A percentile compares a stretch with the other conserved stretches of the same genome.
Evolutionary conservation across 2,329 filamentous ascomycete genomes (phyloP).

Genomic region (Phialemonium atrogriseum): DNA sequence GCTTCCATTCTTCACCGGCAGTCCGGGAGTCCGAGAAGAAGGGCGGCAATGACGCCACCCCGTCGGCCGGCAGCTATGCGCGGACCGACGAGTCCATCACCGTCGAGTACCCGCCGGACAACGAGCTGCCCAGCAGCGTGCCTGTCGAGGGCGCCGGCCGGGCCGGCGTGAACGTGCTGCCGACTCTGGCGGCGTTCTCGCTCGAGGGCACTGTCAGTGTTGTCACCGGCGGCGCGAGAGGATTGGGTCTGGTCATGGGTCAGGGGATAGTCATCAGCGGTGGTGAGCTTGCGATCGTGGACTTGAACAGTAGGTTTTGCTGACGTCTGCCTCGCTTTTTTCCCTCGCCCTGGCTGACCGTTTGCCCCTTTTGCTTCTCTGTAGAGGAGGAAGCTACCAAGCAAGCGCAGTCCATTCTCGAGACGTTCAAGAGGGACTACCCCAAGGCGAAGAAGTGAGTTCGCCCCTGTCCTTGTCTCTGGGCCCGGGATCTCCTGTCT

Average conservation of each 20-base stretch:
- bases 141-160: slow-evolving; percentile 64
- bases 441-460: slow-evolving; percentile 60
- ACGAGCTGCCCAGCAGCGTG: slow-evolving; percentile 60
- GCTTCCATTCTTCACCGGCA: too few species aligned
- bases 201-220: slow-evolving; percentile 76
- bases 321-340: not conserved
- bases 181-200: slow-evolving; percentile 78
- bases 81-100: slow-evolving; percentile 72
- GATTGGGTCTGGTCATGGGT: slow-evolving; percentile 85
- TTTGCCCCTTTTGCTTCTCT: too few species aligned
- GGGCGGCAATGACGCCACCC: too few species aligned
- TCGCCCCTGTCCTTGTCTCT: slow-evolving; percentile 3
- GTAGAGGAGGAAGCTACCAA: slow-evolving; percentile 74
- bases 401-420: slow-evolving; percentile 65
- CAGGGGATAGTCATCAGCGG: slow-evolving; percentile 86
- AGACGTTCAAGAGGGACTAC: slow-evolving; percentile 71
- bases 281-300: slow-evolving; percentile 83
- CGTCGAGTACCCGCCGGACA: slow-evolving; percentile 69
- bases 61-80: slow-evolving; percentile 56
- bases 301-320: slow-evolving; percentile 73
- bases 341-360: too few species aligned
- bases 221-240: slow-evolving; percentile 84
- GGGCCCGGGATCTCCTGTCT: too few species aligned
- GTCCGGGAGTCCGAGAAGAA: too few species aligned
- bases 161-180: slow-evolving; percentile 67